Conservation (phyloP, 2,329 filamentous ascomycete species). For the Sporothrix globosa region DNA sequence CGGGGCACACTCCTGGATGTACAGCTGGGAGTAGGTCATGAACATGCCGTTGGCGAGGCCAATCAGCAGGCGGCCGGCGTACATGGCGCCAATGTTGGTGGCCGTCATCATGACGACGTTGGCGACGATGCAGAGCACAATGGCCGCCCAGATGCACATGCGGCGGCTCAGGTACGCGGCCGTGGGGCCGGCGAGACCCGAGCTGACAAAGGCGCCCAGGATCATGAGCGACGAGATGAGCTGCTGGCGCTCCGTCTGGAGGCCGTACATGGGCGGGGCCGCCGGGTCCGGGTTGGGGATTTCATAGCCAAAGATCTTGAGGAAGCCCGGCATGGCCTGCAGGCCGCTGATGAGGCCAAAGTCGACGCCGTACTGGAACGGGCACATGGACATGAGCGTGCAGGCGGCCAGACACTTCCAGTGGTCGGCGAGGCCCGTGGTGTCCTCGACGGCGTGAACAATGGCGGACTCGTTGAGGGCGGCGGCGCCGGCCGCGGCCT, state of each 20-base stretch:
- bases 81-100: constrained; percentile 56
- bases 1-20: constrained; percentile 44
- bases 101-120: constrained; percentile 64
- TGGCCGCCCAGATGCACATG: constrained; percentile 51
- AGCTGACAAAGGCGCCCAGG: constrained; percentile 52
- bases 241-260: constrained; percentile 50
- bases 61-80: constrained; percentile 58
- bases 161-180: constrained; percentile 44
- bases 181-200: constrained; percentile 48
- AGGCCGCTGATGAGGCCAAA: constrained; percentile 31
- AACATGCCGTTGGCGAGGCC: constrained; percentile 61
- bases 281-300: constrained; percentile 40
- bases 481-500: not conserved
- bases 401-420: constrained; percentile 48
- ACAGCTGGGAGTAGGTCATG: constrained; percentile 55
- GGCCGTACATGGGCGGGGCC: constrained; percentile 49
- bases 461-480: constrained; percentile 16
- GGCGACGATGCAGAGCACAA: constrained; percentile 53
- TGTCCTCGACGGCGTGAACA: constrained; percentile 26
- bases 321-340: constrained; percentile 51
- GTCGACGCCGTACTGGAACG: constrained; percentile 57
- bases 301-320: constrained; percentile 48
- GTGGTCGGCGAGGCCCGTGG: constrained; percentile 40
- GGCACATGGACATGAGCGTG: constrained; percentile 52
- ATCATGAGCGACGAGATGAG: constrained; percentile 55